phyloP scores from a whole-genome alignment of 306 rosid genomes.

The Trifolium dubium region DNA sequence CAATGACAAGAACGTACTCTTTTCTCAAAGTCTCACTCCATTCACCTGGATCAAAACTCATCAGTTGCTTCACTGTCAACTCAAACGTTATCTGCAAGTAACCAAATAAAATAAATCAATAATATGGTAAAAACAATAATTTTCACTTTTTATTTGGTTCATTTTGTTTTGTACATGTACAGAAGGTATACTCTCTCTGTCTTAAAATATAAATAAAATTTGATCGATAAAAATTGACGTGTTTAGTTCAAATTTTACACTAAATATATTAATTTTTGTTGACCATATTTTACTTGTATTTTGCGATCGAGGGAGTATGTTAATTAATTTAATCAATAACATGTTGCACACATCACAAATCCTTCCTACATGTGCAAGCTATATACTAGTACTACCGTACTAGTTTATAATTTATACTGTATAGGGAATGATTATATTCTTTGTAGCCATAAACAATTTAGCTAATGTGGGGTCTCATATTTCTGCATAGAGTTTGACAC shows the following conservation, averaged over 20 bases:
- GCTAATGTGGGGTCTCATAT: constrained; percentile 38
- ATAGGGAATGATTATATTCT: constrained; percentile 50
- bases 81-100: constrained; percentile 91
- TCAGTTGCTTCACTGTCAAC: constrained; percentile 91
- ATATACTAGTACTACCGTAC: neutral
- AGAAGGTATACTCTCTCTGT: too few species aligned
- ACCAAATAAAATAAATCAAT: neutral
- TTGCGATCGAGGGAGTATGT: too few species aligned
- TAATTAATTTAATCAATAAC: neutral
- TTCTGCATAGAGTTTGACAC: constrained; percentile 29
- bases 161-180: too few species aligned
- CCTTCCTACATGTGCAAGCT: constrained; percentile 39
- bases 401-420: constrained; percentile 1
- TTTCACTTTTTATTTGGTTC: neutral
- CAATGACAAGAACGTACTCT: constrained; percentile 86
- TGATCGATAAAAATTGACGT: too few species aligned
- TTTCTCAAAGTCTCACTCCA: constrained; percentile 87
- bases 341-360: constrained; percentile 9
- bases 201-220: too few species aligned
- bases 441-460: constrained; percentile 33
- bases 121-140: neutral
- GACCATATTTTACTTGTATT: too few species aligned
- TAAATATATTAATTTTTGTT: too few species aligned
- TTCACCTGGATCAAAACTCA: constrained; percentile 94
- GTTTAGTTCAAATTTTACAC: too few species aligned